These are phyloP conservation scores for Bigelowiella natans DNA, from an alignment of 78 protist genomes.

Conservation along the genomic window DNA sequence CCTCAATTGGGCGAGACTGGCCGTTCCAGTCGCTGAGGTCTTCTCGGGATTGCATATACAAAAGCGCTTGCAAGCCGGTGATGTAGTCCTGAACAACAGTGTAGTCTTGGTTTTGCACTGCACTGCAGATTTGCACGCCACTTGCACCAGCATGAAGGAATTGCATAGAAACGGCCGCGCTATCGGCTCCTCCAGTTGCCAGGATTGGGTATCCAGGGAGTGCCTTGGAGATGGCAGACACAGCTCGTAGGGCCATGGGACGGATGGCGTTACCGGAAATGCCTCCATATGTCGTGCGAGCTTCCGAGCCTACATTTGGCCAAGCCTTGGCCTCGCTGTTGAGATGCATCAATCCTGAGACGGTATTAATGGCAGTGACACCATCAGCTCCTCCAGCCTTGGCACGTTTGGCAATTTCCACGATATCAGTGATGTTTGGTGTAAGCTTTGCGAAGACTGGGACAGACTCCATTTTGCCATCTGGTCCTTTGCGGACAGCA, in stretches of 20 bases:
- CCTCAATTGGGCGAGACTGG: neutral
- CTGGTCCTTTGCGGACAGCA: conserved; percentile 10
- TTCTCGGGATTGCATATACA: conserved; percentile 67
- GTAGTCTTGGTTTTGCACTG: conserved; percentile 87
- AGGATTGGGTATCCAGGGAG: conserved; percentile 57
- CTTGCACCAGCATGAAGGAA: conserved; percentile 77
- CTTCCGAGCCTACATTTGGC: neutral
- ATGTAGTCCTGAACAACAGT: conserved; percentile 83
- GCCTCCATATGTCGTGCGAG: neutral
- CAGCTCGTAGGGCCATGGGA: conserved; percentile 69
- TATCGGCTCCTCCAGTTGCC: conserved; percentile 74
- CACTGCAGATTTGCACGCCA: conserved; percentile 68
- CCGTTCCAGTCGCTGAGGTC: conserved; percentile 71
- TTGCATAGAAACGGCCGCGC: conserved; percentile 70
- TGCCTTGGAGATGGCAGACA: conserved; percentile 48
- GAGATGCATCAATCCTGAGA: conserved; percentile 66
- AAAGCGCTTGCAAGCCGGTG: conserved; percentile 66
- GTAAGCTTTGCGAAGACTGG: conserved; percentile 92
- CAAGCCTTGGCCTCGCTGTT: neutral
- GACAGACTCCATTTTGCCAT: conserved; percentile 5
- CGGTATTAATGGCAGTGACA: conserved; percentile 78
- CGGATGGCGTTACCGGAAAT: conserved; percentile 72
- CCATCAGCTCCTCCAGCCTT: conserved; percentile 83
- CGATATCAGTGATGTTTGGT: conserved; percentile 81
- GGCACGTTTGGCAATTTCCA: conserved; percentile 74